phyloP scores from a whole-genome alignment of 345 rosid genomes.

The Corchorus olitorius region DNA sequence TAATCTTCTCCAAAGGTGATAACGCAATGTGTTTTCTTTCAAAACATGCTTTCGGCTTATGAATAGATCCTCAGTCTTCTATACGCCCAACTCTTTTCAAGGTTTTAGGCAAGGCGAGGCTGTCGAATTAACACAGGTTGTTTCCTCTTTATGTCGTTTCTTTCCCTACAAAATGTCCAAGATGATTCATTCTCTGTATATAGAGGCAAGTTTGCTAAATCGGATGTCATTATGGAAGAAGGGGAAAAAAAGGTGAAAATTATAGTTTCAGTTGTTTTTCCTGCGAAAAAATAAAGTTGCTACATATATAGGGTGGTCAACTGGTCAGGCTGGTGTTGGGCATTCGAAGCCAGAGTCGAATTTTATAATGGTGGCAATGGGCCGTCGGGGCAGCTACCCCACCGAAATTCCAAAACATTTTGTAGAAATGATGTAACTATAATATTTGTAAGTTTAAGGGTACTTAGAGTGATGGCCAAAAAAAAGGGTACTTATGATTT shows the following conservation, averaged over 20 bases:
- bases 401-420: too few relatives aligned
- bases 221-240: slow-evolving; percentile 26
- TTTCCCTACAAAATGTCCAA: slow-evolving; percentile 19
- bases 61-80: slow-evolving; percentile 5
- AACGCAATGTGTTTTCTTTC: slow-evolving; percentile 18
- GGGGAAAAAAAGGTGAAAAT: slow-evolving; percentile 28
- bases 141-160: slow-evolving; percentile 19
- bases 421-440: too few relatives aligned
- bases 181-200: slow-evolving; percentile 43
- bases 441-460: too few relatives aligned
- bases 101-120: slow-evolving; percentile 27
- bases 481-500: too few relatives aligned
- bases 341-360: neutral
- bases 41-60: neutral
- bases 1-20: slow-evolving; percentile 95
- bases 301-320: slow-evolving; percentile 14
- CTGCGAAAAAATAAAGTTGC: slow-evolving; percentile 34
- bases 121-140: slow-evolving; percentile 23
- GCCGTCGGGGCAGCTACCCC: too few relatives aligned
- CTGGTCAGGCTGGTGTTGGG: slow-evolving; percentile 5
- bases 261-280: slow-evolving; percentile 30
- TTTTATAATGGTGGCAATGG: too few relatives aligned
- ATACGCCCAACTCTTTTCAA: slow-evolving; percentile 21
- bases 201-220: slow-evolving; percentile 34
- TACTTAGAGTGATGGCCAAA: too few relatives aligned